phyloP scores from a whole-genome alignment of 2,329 filamentous ascomycete species.

The Monilinia fructigena region DNA sequence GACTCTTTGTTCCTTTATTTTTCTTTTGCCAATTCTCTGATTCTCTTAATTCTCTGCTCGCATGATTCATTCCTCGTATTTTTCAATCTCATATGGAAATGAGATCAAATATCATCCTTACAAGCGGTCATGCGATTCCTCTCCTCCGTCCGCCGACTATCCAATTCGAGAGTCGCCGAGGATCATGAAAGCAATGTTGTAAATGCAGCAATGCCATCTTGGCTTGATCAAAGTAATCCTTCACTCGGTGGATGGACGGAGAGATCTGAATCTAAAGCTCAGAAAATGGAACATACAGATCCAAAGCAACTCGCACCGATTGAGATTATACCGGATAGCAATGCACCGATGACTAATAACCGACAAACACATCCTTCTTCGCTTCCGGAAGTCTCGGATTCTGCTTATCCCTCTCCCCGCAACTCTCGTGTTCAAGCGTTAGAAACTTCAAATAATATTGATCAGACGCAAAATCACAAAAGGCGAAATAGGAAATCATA shows the following conservation, averaged over 20 bases:
- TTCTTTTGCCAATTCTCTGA: not conserved
- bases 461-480: not conserved
- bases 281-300: constrained; percentile 12
- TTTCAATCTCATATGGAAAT: not conserved
- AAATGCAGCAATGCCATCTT: not conserved
- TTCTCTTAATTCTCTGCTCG: not conserved
- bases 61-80: not conserved
- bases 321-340: not conserved
- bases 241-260: not conserved
- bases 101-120: constrained; percentile 11
- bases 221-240: not conserved
- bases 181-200: not conserved
- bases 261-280: not conserved
- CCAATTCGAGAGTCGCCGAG: too few relatives aligned
- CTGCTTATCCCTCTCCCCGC: not conserved
- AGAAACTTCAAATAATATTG: not conserved
- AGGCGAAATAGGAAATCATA: not conserved
- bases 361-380: not conserved
- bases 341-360: constrained; percentile 1
- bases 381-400: not conserved
- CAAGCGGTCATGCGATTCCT: constrained; percentile 12
- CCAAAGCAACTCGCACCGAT: constrained; percentile 3
- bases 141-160: constrained; percentile 17
- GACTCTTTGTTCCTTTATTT: not conserved
- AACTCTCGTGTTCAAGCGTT: not conserved